phyloP scores from a whole-genome alignment of 2,329 filamentous ascomycete genomes.

The Xylaria sp. region DNA sequence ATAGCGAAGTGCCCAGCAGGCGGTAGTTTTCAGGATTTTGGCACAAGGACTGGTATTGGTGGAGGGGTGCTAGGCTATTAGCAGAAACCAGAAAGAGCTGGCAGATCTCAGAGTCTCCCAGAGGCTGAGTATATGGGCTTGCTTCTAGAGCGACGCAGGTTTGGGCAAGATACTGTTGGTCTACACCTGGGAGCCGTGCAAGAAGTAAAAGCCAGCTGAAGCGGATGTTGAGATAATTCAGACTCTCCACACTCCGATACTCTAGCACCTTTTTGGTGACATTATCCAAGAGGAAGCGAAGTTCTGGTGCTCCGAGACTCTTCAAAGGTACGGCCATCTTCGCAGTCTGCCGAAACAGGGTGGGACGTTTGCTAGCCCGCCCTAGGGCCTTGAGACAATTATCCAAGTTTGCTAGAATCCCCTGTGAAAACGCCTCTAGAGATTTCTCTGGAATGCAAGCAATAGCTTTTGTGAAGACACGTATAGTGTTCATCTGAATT shows the following conservation, averaged over 20 bases:
- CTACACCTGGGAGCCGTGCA: conserved; percentile 44
- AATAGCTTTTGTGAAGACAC: conserved; percentile 43
- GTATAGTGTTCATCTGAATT: conserved; percentile 43
- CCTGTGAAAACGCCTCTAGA: conserved; percentile 33
- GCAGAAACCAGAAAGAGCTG: conserved; percentile 43
- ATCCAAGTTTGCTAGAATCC: conserved; percentile 43
- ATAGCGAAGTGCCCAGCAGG: conserved; percentile 37
- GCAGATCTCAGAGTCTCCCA: conserved; percentile 42
- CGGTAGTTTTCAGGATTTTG: conserved; percentile 19
- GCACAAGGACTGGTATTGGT: conserved; percentile 19
- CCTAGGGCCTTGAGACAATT: conserved; percentile 36
- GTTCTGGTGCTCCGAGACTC: conserved; percentile 34
- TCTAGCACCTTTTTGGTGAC: conserved; percentile 37
- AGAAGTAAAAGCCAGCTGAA: conserved; percentile 46
- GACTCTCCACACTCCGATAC: conserved; percentile 20
- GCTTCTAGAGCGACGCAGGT: conserved; percentile 43
- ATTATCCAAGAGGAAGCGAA: conserved; percentile 41
- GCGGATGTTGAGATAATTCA: conserved; percentile 37
- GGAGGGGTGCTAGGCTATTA: conserved; percentile 36
- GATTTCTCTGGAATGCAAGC: conserved; percentile 37
- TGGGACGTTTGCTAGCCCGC: conserved; percentile 2
- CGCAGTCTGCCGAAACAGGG: conserved; percentile 39
- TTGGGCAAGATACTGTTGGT: conserved; percentile 37
- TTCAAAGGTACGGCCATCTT: conserved; percentile 43
- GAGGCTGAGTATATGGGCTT: conserved; percentile 25